These are phyloP conservation scores for Thelephora aurantiotincta DNA, from an alignment of 768 basidiomycete species.

Conservation along the genomic window DNA sequence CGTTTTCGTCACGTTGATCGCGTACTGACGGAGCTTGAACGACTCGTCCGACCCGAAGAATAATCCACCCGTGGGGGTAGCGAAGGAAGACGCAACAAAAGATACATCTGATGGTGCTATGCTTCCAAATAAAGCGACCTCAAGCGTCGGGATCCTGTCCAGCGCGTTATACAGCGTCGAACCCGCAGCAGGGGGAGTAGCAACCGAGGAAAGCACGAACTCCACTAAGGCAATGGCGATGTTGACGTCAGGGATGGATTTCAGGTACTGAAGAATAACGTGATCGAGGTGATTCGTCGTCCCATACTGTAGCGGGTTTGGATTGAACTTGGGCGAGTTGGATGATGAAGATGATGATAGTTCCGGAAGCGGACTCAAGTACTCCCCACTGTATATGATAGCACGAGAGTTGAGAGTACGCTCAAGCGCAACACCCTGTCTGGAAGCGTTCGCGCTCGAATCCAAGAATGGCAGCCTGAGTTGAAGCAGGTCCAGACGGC, in stretches of 20 bases:
- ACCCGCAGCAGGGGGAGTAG: slow-evolving; percentile 26
- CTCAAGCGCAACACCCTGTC: slow-evolving; percentile 36
- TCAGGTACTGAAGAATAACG: slow-evolving; percentile 41
- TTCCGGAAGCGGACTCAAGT: slow-evolving; percentile 32
- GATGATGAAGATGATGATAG: slow-evolving; percentile 17
- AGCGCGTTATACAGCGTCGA: slow-evolving; percentile 27
- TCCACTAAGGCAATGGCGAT: slow-evolving; percentile 33
- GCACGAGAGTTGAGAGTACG: slow-evolving; percentile 30
- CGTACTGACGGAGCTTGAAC: slow-evolving; percentile 36
- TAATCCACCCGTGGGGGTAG: slow-evolving; percentile 30
- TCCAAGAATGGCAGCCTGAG: slow-evolving; percentile 45
- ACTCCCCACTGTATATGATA: slow-evolving; percentile 35
- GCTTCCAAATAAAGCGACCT: slow-evolving; percentile 52
- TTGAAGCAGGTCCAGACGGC: slow-evolving; percentile 41
- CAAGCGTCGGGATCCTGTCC: slow-evolving; percentile 34
- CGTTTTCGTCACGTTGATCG: slow-evolving; percentile 25
- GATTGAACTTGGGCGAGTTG: neutral
- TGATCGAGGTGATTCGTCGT: slow-evolving; percentile 40
- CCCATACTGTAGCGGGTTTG: slow-evolving; percentile 40
- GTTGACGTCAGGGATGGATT: slow-evolving; percentile 30
- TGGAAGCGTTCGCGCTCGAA: slow-evolving; percentile 24
- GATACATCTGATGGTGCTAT: slow-evolving; percentile 32
- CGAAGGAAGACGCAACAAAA: slow-evolving; percentile 35
- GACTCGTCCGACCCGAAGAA: slow-evolving; percentile 49
- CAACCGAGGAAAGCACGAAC: slow-evolving; percentile 28